Evolutionary conservation across 768 basidiomycete genomes (phyloP), one percentile per base, ranked within the genome.

Genomic region (Agaricus sinodeliciosus): DNA sequence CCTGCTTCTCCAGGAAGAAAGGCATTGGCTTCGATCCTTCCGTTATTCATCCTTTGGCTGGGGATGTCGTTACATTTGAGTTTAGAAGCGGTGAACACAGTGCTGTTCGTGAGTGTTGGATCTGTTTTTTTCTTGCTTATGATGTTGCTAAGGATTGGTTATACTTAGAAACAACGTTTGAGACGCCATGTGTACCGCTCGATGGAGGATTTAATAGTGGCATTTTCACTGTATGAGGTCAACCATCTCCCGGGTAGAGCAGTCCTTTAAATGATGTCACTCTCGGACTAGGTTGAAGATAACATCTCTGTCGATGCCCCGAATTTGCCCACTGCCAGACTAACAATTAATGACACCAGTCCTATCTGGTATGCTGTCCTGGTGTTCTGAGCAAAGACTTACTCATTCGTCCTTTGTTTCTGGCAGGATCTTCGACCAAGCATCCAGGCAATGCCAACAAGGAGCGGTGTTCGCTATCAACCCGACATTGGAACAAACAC

Each of bases 1-100:
- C 18, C 9, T 3, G 15, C 9, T 22, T n/a, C 25, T 16, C 3
- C 34, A 73, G 72, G 22, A 64, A 68, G 57, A 72, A 72, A 52
- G 72, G 72, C 13, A 51, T 68, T 15, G 72, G 72, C 18, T 74
- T 74, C 55, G 71, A 72, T 56, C 71, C 72, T 16, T 71, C 71
- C 11, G 68, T 64, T 1, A 70, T 74, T 36, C 60, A 67, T 40
- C 71, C 72, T 18, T 28, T 28, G 1, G 50, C 55, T 3, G 72
- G 72, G 13, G 72, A 74, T 55, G 59, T 57, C 27, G 70, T 72
- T 27, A 59, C 59, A 0, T 74, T 69, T 51, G 67, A 69, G 54
- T 72, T 74, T 58, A 57, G 67, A 18, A 70, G 71, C 55, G 72
- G 72, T 9, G 60, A 59, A 44, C 71, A 73, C 53, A 71, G 70